These are phyloP conservation scores for Straminergon stramineum DNA, from an alignment of 225 moss, liverwort and hornwort genomes.

Conservation along the genomic window DNA sequence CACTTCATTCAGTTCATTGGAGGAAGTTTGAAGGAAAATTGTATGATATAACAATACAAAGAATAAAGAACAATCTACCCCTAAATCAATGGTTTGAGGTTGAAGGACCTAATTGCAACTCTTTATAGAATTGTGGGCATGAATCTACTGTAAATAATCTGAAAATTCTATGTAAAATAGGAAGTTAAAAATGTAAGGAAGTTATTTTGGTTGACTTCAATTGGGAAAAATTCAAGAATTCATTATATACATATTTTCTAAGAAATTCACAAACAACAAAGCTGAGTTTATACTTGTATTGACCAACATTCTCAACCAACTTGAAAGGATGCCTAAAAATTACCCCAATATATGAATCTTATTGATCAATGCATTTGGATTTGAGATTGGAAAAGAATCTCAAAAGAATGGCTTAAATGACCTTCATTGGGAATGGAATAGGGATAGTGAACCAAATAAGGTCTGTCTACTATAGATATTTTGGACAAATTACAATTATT, in stretches of 20 bases:
- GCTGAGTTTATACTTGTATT: neutral
- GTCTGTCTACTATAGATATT: rapidly evolving
- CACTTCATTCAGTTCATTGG: neutral
- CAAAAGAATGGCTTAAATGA: too few species aligned
- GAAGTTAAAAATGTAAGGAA: too few species aligned
- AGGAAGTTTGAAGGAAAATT: neutral
- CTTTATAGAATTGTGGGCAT: neutral
- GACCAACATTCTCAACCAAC: neutral
- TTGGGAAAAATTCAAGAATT: neutral
- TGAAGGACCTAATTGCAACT: neutral
- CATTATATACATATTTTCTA: neutral
- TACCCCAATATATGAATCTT: neutral
- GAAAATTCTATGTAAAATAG: rapidly evolving
- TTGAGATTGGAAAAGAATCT: neutral
- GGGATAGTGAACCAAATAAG: neutral
- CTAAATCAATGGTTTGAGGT: neutral
- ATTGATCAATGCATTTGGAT: neutral
- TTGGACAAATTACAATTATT: neutral
- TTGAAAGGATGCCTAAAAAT: rapidly evolving
- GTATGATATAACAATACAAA: neutral
- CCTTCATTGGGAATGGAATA: neutral
- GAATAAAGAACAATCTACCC: neutral
- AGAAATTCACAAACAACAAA: neutral
- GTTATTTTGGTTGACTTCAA: neutral
- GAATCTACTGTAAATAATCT: neutral